Evolutionary conservation across 2,329 filamentous ascomycete genomes (phyloP), one percentile per base, ranked within the genome.

Genomic region (Paraphoma sp.): DNA sequence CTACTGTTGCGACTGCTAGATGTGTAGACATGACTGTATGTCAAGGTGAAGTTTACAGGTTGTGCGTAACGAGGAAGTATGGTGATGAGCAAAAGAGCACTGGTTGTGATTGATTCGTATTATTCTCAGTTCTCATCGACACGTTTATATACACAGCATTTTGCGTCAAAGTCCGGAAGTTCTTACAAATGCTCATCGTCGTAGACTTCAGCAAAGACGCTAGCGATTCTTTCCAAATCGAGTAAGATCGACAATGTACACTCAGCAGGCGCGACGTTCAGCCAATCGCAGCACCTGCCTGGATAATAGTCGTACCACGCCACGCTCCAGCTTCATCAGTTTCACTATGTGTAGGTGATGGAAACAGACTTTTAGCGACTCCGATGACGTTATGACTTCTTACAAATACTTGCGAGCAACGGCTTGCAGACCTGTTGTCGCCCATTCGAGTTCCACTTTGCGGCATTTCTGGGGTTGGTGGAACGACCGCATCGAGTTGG

Each of bases 1-100:
- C 73, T 9, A 77, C 66, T n/a, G 78, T 80, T 14, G 76, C 79
- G 4, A 82, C 68, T 12, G 78, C 79, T 4, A 60, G 45, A 56
- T 82, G 79, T 14, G 74, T 78, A 10, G 66, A 45, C 67, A 71
- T 71, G 23, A 31, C 18, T 29, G 28, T n/a, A 47, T 23, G 23
- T 23, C 23, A 23, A 23, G 23, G 23, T 23, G 23, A 23, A 23
- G 23, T 23, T 23, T 23, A 23, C 23, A 23, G 23, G 5, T 23
- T 23, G 23, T 23, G 23, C 23, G 23, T 23, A 23, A 23, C 23
- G 23, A 23, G 23, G 23, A 23, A 2, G 23, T 23, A 23, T 23
- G 23, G 23, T 23, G 23, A 23, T 23, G 5, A 23, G 23, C 23
- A 23, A 23, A 23, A 23, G 23, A 23, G 23, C 23, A 23, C 23